A percentile compares a stretch with the other conserved stretches of the same genome.
Evolutionary conservation across 352 stramenopile species (phyloP).

Genomic region (Phytophthora megakarya): DNA sequence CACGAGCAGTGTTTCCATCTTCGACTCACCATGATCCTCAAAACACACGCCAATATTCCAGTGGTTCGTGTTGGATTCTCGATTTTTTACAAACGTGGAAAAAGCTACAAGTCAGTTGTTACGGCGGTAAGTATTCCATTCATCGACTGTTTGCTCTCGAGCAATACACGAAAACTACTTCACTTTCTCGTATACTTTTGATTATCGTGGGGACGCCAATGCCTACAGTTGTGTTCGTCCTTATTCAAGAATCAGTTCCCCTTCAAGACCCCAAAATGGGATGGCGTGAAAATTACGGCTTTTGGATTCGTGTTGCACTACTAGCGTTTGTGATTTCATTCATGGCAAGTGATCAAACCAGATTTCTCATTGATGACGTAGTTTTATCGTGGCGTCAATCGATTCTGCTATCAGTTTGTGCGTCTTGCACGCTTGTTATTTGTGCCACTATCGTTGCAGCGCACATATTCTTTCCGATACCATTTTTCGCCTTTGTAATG

Average conservation of each 20-base stretch:
- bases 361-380: constrained; percentile 9
- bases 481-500: constrained; percentile 12
- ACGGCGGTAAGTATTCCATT: constrained; percentile 30
- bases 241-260: constrained; percentile 27
- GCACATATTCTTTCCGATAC: constrained; percentile 7
- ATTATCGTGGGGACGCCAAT: constrained; percentile 15
- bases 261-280: constrained; percentile 19
- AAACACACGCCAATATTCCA: background rate
- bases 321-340: background rate
- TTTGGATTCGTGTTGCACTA: constrained; percentile 20
- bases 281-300: constrained; percentile 24
- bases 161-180: constrained; percentile 4
- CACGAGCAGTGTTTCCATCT: background rate
- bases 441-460: constrained; percentile 5
- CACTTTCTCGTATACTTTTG: background rate
- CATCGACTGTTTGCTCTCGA: constrained; percentile 28
- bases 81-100: constrained; percentile 1
- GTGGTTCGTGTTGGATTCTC: background rate
- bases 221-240: constrained; percentile 10
- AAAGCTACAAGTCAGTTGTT: constrained; percentile 26
- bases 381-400: constrained; percentile 4
- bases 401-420: background rate
- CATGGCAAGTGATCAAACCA: background rate
- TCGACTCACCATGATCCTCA: background rate
- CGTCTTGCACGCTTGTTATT: background rate